Evolutionary conservation across 495 filamentous ascomycete species (phyloP), one percentile per base, ranked within the genome.

Genomic region (Daldinia caldariorum): DNA sequence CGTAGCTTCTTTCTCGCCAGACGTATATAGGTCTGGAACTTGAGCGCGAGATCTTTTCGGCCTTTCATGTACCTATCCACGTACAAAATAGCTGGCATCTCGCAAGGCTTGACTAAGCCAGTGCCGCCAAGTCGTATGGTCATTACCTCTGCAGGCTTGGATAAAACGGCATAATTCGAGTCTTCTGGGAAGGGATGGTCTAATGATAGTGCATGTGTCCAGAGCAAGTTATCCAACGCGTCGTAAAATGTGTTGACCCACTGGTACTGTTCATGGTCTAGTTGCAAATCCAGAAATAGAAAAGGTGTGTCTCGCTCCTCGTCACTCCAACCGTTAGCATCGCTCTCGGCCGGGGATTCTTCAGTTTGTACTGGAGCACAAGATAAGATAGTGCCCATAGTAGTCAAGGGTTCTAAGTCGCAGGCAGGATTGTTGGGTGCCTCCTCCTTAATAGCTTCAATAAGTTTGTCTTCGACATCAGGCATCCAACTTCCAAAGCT

Each of bases 21-120:
- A 9, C 70, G 50, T 45, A 82, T 78, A 26, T 82, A 75, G 20
- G 59, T 55, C 55, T 85, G 79, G 61, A 86, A 76, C 13, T 79
- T 71, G 14, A 76, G 32, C 18, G 88, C 79, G 61, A 84, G 72
- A 1, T 88, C 81, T 66, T 82, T 83, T 63, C 85, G 86, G 37
- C 77, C 79, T 58, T 87, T 83, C 63, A 93, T 77, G 77, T 97
- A 97, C 38, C 93, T 85, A 76, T 97, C 93, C 7, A 89, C 84
- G 72, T 94, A 96, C 70, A 93, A 88, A 0, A 87, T 82, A 14
- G 86, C 79, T 34, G 93, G 92, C 18, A 94, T 85, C 13, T 89
- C 87, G 47, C 94, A 80, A 10, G 84, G 82, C 32, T 79, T 79
- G 13, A 73, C 69, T 7, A 80, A 71, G 1, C 84, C 81, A 0